Base-by-base conservation (phyloP, 441 rosid genomes). In the Daphne laureola region DNA sequence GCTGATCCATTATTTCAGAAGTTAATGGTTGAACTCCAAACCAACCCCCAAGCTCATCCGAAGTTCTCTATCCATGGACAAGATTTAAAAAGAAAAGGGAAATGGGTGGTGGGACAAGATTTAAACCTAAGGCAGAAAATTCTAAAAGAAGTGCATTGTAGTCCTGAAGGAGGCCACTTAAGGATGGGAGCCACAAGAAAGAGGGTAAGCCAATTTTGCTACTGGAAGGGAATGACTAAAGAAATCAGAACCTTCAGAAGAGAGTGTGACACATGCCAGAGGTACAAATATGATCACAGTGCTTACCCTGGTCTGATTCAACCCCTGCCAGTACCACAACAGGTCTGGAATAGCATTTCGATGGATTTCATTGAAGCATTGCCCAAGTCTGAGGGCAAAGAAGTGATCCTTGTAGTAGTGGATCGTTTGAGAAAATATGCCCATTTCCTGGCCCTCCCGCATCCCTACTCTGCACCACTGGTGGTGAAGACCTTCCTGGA, bases 241-340 rank as follows among this genome's bases (percentile, higher is more conserved):
- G 27, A 14, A 1, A 8, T 58, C 0, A 12, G 27, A 4, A 14
- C 35, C 2, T 53, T 16, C 0, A 23, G 52, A 2, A 2, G 26
- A 0, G 0, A 9, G 0, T 65, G 55, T 46, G 49, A 31, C 0
- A 18, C 15, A 0, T 61, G 58, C 31, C 53, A 26, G 6, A 26
- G 31, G 0, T 26, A 3, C 6, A 26, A 26, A 6, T 26, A 26
- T 26, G 31, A 26, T 1, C 11, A 11, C 2, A 8, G 21, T 1
- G 31, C 58, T 1, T 45, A 11, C 3, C 38, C 51, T 12, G 57
- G 52, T 5, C 12, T 61, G 4, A 14, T 52, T 2, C 65, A 61
- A 8, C 65, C 65, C 4, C 26, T 61, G 0, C 25, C 50, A 0
- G 14, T 62, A 13, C 60, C 60, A 8, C 3, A 3, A 9, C 1